Evolutionary conservation across 129 eudicot genomes (phyloP).

Genomic region (Smallanthus sonchifolius): DNA sequence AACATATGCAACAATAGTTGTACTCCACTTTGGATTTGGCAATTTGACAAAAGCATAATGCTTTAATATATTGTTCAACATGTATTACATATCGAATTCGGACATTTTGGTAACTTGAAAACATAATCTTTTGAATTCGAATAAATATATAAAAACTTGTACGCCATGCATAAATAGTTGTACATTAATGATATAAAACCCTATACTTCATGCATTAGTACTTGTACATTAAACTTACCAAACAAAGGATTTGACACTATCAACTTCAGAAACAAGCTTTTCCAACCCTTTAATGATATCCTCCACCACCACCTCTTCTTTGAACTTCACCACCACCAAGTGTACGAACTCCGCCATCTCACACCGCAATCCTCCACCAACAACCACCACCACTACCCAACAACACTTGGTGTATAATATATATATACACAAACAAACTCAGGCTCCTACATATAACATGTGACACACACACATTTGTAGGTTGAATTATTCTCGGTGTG

Average conservation of each 20-base stretch:
- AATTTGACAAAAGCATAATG: no score
- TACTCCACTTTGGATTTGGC: no score
- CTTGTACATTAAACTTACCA: constrained; percentile 46
- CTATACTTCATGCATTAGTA: not conserved
- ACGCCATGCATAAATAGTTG: not conserved
- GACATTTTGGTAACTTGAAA: not conserved
- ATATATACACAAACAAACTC: not conserved
- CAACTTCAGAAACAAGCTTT: constrained; percentile 63
- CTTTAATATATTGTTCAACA: not conserved
- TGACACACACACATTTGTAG: constrained; percentile 30
- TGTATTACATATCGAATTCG: not conserved
- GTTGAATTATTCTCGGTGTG: constrained; percentile 22
- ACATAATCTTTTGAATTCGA: not conserved
- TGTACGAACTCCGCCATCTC: constrained; percentile 70
- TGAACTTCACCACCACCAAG: constrained; percentile 88
- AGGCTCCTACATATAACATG: constrained; percentile 25
- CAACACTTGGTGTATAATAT: not conserved
- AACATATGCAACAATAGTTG: not conserved
- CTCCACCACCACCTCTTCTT: constrained; percentile 67
- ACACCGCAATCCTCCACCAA: constrained; percentile 14
- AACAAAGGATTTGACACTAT: constrained; percentile 73
- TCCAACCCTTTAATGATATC: constrained; percentile 79
- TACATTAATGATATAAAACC: not conserved
- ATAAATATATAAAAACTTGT: not conserved
- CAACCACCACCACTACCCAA: not conserved